A percentile compares a stretch with the other conserved stretches of the same genome.
phyloP scores from a whole-genome alignment of 176 grass and related monocot genomes.

The Carex parvula region DNA sequence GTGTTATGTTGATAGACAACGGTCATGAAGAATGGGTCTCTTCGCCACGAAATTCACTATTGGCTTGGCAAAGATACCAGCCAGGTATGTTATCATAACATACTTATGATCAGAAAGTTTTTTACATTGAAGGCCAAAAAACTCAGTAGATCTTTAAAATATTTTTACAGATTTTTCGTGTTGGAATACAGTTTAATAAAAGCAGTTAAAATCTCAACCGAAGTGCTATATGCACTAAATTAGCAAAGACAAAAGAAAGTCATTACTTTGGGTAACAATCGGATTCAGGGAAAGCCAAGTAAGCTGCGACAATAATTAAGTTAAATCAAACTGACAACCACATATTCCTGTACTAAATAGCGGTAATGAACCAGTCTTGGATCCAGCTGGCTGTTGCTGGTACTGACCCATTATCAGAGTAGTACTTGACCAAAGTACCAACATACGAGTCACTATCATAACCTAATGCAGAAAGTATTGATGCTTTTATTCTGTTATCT shows the following conservation, averaged over 20 bases:
- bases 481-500: conserved; percentile 1
- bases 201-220: background rate
- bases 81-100: conserved; percentile 55
- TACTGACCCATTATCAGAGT: background rate
- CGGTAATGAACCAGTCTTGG: background rate
- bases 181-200: background rate
- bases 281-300: background rate
- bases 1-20: conserved; percentile 51
- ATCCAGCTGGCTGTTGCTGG: background rate
- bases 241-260: background rate
- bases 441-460: background rate
- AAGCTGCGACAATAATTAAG: background rate
- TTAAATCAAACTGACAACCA: background rate
- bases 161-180: background rate
- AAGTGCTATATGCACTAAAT: background rate
- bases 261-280: background rate
- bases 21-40: conserved; percentile 72
- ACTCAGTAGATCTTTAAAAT: conserved; percentile 11
- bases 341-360: background rate
- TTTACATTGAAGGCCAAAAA: background rate
- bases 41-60: conserved; percentile 94
- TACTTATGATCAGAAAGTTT: background rate
- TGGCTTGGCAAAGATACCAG: conserved; percentile 99
- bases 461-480: background rate
- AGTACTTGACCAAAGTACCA: background rate